Percentiles rank a stretch among this genome's conserved stretches.
These are phyloP conservation scores for Ajuga reptans DNA, from an alignment of 305 asterid species.

Conservation along the genomic window DNA sequence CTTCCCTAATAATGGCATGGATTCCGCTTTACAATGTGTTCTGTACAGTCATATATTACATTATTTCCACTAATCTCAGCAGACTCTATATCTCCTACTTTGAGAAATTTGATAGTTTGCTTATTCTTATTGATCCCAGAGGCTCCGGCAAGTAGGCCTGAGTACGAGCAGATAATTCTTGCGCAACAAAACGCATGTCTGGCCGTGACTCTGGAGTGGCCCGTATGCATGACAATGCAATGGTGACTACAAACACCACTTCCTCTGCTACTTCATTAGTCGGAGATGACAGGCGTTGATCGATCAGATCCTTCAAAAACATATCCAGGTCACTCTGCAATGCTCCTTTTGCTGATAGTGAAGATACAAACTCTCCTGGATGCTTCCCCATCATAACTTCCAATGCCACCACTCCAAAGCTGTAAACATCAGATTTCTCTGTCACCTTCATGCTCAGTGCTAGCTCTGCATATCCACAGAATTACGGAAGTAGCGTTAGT, in stretches of 20 bases:
- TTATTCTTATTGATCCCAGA: slow-evolving; percentile 38
- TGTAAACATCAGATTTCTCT: slow-evolving; percentile 79
- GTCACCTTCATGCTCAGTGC: slow-evolving; percentile 74
- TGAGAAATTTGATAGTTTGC: slow-evolving; percentile 36
- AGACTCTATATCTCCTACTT: slow-evolving; percentile 25
- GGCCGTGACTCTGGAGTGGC: slow-evolving; percentile 61
- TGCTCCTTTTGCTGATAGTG: slow-evolving; percentile 32
- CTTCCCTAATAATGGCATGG: background rate
- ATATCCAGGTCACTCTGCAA: slow-evolving; percentile 28
- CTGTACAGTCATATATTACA: slow-evolving; percentile 14
- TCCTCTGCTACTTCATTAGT: slow-evolving; percentile 50
- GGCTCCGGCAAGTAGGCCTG: slow-evolving; percentile 52
- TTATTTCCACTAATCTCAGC: background rate
- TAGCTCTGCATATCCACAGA: slow-evolving; percentile 45
- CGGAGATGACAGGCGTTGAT: slow-evolving; percentile 66
- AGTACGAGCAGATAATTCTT: slow-evolving; percentile 55
- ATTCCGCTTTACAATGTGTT: background rate
- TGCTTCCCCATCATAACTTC: slow-evolving; percentile 87
- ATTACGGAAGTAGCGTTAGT: background rate
- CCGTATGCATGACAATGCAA: slow-evolving; percentile 63
- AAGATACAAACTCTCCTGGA: slow-evolving; percentile 70
- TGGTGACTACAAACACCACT: slow-evolving; percentile 52
- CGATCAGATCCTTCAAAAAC: slow-evolving; percentile 55
- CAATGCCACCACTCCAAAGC: slow-evolving; percentile 87
- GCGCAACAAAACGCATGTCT: slow-evolving; percentile 69